Evolutionary conservation across 495 filamentous ascomycete species (phyloP).

Genomic region (Xylaria nigripes): DNA sequence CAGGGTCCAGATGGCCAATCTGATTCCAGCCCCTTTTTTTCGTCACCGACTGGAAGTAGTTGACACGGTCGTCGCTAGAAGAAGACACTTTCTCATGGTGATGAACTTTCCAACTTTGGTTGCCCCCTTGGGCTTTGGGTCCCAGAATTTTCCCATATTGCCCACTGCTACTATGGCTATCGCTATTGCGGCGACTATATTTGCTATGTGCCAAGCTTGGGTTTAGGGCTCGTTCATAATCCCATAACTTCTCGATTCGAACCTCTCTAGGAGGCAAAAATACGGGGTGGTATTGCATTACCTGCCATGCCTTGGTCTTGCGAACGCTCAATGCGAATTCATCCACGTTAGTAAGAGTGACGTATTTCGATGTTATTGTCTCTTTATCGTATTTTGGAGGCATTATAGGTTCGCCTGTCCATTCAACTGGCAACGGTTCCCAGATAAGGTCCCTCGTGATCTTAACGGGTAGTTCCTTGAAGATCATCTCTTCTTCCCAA

Average conservation of each 20-base stretch:
- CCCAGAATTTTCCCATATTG: neutral
- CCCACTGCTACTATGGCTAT: neutral
- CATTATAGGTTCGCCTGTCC: conserved; percentile 37
- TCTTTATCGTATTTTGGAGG: conserved; percentile 37
- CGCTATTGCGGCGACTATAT: neutral
- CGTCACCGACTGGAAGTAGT: neutral
- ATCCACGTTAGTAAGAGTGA: conserved; percentile 36
- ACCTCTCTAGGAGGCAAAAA: conserved; percentile 28
- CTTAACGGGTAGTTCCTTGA: conserved; percentile 20
- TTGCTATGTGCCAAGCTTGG: neutral
- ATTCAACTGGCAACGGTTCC: conserved; percentile 32
- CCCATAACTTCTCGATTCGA: conserved; percentile 14
- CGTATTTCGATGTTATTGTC: conserved; percentile 40
- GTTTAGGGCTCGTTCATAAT: conserved; percentile 15
- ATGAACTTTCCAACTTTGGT: neutral
- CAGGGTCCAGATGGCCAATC: neutral
- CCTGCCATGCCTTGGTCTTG: conserved; percentile 34
- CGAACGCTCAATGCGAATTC: conserved; percentile 38
- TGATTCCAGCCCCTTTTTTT: neutral
- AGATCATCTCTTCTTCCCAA: conserved; percentile 35
- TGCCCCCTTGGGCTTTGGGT: neutral
- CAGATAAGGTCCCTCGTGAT: conserved; percentile 37
- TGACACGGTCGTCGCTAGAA: neutral
- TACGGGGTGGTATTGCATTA: conserved; percentile 38
- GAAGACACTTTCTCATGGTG: neutral